Evolutionary conservation across 176 grass and related monocot species (phyloP), one percentile per base, ranked within the genome.

Genomic region (Cocos nucifera): DNA sequence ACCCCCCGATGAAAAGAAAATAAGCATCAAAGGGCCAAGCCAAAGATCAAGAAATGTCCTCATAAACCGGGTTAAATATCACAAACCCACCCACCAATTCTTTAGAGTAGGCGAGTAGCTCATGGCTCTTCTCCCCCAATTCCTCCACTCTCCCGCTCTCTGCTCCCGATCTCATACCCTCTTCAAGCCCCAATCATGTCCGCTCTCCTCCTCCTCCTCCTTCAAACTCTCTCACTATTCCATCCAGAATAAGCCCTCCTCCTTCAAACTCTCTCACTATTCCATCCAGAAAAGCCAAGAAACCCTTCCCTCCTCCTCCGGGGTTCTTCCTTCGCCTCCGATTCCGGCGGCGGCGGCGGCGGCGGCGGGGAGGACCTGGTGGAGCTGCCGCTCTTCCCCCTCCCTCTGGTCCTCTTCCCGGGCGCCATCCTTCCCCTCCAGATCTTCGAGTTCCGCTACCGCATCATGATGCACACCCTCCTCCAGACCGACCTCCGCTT

Each of bases 361-460:
- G 20, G 28, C 71, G 28, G 0, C 9, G 68, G 78, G 59, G 67
- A 86, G 22, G 87, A 86, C 39, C 81, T 98, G 14, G 77, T 89
- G 25, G 88, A 98, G 79, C 81, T 98, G 15, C 94, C 94, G 10
- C 79, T 98, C 9, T 92, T 98, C 56, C 88, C 94, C 5, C 80
- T 98, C 57, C 94, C 94, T 19, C 88, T 93, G 51, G 94, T 98
- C 30, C 94, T 98, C 64, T 98, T 98, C 63, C 88, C 88, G 16
- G 93, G 89, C 53, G 82, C 79, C 18, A 78, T 81, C 63, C 72
- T 83, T 54, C 79, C 94, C 52, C 80, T 98, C 58, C 88, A 98
- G 70, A 98, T 98, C 77, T 98, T 98, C 82, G 94, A 98, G 85
- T 83, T 89, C 70, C 79, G 94, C 62, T 98, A 98, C 76, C 84